Base-by-base conservation (phyloP, 164 flowering plant genomes). In the Annona squamosa region DNA sequence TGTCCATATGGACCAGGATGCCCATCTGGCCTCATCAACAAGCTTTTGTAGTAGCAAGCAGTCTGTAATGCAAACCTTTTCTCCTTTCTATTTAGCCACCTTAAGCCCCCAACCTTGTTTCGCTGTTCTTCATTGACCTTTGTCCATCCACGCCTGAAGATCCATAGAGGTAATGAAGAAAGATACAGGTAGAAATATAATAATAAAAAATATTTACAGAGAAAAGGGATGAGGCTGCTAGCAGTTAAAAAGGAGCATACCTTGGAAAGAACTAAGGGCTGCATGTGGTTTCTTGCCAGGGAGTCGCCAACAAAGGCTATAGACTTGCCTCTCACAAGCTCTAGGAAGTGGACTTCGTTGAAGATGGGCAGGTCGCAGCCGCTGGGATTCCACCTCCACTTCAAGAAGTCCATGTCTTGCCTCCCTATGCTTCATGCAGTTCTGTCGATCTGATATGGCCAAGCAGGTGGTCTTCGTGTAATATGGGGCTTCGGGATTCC, bases 251-350 rank as follows among this genome's bases (percentile, higher is more conserved):
- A 80, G 44, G 88, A 86, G 78, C 93, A 91, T 26, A 26, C 0
- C 37, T 26, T 26, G 37, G 37, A 26, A 26, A 26, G 37, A 0
- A 91, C 80, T 79, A 91, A 76, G 52, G 93, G 89, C 81, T 88
- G 89, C 89, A 89, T 87, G 67, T 91, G 97, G 79, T 91, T 91
- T 70, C 97, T 85, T 0, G 73, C 88, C 2, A 91, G 87, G 47
- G 97, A 91, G 69, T 91, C 97, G 1, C 97, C 93, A 9, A 91
- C 90, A 79, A 91, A 89, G 2, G 90, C 94, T 82, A 91, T 4
- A 2, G 87, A 82, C 78, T 86, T 91, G 26, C 79, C 90, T 72
- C 88, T 78, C 1, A 89, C 76, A 13, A 87, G 71, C 46, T 88
- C 87, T 37, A 91, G 68, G 72, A 89, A 91, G 77, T 82, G 83